Evolutionary conservation across 2,329 filamentous ascomycete genomes (phyloP), one percentile per base, ranked within the genome.

Genomic region (Cadophora sp.): DNA sequence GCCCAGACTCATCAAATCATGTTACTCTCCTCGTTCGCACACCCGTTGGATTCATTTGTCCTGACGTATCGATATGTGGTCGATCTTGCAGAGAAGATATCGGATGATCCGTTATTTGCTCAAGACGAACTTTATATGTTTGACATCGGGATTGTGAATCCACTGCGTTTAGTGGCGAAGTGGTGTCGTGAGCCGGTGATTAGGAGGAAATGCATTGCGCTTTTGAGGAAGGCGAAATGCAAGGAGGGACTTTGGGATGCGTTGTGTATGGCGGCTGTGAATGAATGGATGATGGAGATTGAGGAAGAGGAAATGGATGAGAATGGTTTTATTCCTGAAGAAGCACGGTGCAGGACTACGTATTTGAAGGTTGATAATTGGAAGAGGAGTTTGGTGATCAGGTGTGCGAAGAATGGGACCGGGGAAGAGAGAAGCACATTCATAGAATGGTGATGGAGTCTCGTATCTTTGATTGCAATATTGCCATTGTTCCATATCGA

Each of bases 121-220:
- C 24, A 64, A 13, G 33, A 33, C 8, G 55, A 53, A 4, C 51
- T 64, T 16, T 68, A 65, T n/a, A 53, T 33, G 13, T 65, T 68
- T 18, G 66, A 65, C 20, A 33, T 50, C 1, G 58, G 59, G 6
- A 47, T 68, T 8, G 62, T 65, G 14, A 65, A 65, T 41, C 62
- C 66, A 1, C 16, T 68, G 1, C 48, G 66, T 5, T 16, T 62
- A 16, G 43, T 68, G 14, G 59, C 66, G 27, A 59, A 59, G 30
- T 68, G 62, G 62, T 68, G 66, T 62, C 66, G 66, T 20, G 66
- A 68, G 36, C 66, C 66, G 11, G 43, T 14, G 7, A 59, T 62
- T 6, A 39, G 66, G 18, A 30, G 62, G 5, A 43, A 59, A 22
- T 59, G 56, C 24, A 65, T 65, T 45, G 58, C 50, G 22, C 24